These are phyloP conservation scores for Cercospora sesami DNA, from an alignment of 2,329 filamentous ascomycete species.

Conservation along the genomic window DNA sequence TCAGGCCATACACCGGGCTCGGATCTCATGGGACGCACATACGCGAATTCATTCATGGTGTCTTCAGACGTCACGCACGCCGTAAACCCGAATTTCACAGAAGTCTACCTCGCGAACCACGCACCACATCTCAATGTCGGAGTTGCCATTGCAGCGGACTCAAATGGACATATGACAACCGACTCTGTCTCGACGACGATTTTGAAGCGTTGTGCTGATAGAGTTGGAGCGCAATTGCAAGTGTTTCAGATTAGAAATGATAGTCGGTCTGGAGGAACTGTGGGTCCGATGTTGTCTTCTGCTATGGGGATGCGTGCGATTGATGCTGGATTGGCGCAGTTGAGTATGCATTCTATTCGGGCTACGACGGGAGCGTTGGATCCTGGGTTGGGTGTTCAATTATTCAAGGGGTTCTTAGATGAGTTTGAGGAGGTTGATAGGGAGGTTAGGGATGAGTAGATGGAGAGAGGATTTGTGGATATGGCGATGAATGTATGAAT, in stretches of 20 bases:
- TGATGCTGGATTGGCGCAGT: conserved; percentile 84
- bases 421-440: conserved; percentile 79
- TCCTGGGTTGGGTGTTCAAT: conserved; percentile 81
- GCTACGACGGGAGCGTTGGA: conserved; percentile 85
- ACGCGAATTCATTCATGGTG: conserved; percentile 87
- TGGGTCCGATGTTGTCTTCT: conserved; percentile 85
- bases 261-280: conserved; percentile 82
- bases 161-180: conserved; percentile 95
- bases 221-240: conserved; percentile 71
- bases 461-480: neutral
- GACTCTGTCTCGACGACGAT: conserved; percentile 83
- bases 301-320: conserved; percentile 78
- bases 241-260: conserved; percentile 96
- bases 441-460: conserved; percentile 60
- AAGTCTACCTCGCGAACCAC: conserved; percentile 80
- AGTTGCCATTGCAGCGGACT: conserved; percentile 74
- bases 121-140: conserved; percentile 86
- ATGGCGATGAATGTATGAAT: neutral
- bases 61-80: conserved; percentile 93
- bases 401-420: conserved; percentile 88
- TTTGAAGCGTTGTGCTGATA: conserved; percentile 74
- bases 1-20: conserved; percentile 48
- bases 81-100: conserved; percentile 89
- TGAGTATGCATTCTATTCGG: conserved; percentile 91
- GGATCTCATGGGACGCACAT: conserved; percentile 72